Base-by-base conservation (phyloP, 1,284 basidiomycete genomes). In the Heterobasidion occidentale region DNA sequence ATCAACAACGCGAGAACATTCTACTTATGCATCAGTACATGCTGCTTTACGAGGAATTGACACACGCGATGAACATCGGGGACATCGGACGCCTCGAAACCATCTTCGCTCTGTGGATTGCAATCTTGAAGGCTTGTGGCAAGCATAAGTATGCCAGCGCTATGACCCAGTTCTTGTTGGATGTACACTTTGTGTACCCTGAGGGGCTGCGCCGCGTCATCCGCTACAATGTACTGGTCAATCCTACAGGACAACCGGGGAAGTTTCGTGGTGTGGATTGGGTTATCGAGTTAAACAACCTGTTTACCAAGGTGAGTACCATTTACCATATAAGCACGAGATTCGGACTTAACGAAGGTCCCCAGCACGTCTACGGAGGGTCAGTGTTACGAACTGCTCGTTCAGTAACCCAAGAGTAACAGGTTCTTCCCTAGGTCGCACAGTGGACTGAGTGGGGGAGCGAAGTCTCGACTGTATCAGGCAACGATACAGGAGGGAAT, bases 51-150 rank as follows among this genome's bases (percentile, higher is more conserved):
- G 64, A 70, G 45, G 70, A 73, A 45, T 55, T 71, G 0, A 58
- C 62, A 1, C 64, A 67, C 53, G 65, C 70, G 0, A 62, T 72
- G 62, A 71, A 71, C 44, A 45, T 58, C 1, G 71, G 74, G 0
- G 72, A 74, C 51, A 71, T 76, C 56, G 70, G 72, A 0, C 64
- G 65, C 0, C 53, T 74, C 1, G 69, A 74, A 55, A 57, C 38
- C 9, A 1, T 42, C 1, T 42, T 42, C 2, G 2, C 38, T 11
- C 38, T 2, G 2, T 42, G 38, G 38, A 42, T 42, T 42, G 38
- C 38, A 15, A 42, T 42, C 9, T 2, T 42, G 38, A 42, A 42
- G 15, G 38, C 38, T 2, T 42, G 38, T 3, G 34, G 61, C 62
- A 69, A 67, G 61, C 64, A 65, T 54, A 70, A 70, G 56, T 73